Percentiles rank a stretch among this genome's conserved stretches.
Evolutionary conservation across 306 rosid species (phyloP).

Genomic region (Quercus variabilis): DNA sequence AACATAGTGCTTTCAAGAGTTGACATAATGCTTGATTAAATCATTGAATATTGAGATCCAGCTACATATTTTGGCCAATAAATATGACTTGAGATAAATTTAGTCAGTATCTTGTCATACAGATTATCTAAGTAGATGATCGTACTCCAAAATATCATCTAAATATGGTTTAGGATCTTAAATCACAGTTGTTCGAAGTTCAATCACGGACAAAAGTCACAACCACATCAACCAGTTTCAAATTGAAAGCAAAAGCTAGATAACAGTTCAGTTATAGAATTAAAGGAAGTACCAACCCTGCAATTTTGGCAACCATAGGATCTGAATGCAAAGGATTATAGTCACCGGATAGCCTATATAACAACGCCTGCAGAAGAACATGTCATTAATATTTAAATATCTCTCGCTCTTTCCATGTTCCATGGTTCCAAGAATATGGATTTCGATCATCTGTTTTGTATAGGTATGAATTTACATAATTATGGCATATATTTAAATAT

Average conservation of each 20-base stretch:
- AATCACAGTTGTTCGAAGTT: not conserved
- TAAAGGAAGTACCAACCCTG: conserved; percentile 66
- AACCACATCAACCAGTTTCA: not conserved
- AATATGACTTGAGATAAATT: not conserved
- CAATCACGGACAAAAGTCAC: not conserved
- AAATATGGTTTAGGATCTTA: not conserved
- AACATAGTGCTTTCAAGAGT: not conserved
- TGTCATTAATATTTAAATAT: not conserved
- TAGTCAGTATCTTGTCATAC: not conserved
- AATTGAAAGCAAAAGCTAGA: not conserved
- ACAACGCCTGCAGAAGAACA: conserved; percentile 73
- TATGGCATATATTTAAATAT: not conserved
- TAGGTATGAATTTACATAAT: too few species aligned
- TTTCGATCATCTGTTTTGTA: not conserved
- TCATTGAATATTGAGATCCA: not conserved
- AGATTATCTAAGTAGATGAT: conserved; percentile 9
- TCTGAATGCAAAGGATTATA: conserved; percentile 94
- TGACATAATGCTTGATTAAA: not conserved
- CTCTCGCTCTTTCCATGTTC: not conserved
- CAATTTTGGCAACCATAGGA: conserved; percentile 73
- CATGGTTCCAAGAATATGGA: not conserved
- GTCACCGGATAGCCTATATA: conserved; percentile 87
- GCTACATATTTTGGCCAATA: not conserved
- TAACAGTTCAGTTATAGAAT: not conserved
- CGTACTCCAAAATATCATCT: too few species aligned